Evolutionary conservation across 2,329 filamentous ascomycete genomes (phyloP).

Genomic region (Venturia oleaginea): DNA sequence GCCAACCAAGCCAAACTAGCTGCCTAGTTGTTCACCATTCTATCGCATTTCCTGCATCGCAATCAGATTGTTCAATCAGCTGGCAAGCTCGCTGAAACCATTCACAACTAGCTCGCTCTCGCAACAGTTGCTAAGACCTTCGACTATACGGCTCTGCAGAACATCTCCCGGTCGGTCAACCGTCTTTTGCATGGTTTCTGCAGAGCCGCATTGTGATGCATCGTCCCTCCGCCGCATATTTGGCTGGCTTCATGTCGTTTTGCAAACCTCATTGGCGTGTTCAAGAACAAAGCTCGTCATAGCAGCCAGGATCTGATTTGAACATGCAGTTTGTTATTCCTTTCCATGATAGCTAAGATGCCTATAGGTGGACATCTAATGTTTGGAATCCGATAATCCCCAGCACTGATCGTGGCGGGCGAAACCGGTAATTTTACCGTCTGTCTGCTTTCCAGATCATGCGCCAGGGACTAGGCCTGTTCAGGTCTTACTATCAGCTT

Average conservation of each 20-base stretch:
- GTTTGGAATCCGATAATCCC: background rate
- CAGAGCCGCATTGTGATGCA: constrained; percentile 6
- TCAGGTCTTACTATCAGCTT: background rate
- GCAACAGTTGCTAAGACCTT: background rate
- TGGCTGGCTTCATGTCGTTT: background rate
- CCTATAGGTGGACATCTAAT: background rate
- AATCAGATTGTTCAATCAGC: background rate
- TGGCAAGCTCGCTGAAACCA: background rate
- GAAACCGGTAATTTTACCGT: background rate
- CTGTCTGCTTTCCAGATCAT: background rate
- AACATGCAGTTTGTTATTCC: background rate
- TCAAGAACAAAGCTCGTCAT: background rate
- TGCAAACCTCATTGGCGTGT: background rate
- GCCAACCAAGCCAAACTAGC: no score
- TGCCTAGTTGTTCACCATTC: background rate
- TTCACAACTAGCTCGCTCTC: no score
- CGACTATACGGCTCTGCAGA: background rate
- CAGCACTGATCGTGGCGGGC: constrained; percentile 3
- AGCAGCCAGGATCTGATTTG: background rate
- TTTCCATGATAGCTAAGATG: background rate
- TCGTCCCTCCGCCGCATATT: background rate
- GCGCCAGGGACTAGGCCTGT: background rate
- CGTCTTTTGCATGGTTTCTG: background rate
- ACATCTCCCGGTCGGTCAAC: background rate
- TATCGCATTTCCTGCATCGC: background rate